These are phyloP conservation scores for Pseudogymnoascus sp. DNA, from an alignment of 2,329 filamentous ascomycete genomes.

Conservation along the genomic window DNA sequence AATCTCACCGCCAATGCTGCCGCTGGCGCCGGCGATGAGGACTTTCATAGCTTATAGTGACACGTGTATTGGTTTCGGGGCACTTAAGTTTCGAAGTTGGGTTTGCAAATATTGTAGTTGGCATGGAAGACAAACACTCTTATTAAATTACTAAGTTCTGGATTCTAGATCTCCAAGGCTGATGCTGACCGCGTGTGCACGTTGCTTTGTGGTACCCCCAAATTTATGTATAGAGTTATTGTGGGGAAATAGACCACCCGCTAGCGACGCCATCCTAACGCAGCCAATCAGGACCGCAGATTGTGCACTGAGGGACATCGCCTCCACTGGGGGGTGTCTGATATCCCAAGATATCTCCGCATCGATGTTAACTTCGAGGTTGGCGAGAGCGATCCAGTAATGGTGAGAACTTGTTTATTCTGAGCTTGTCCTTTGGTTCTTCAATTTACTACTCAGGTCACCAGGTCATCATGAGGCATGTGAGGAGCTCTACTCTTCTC, in stretches of 20 bases:
- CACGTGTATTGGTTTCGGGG: neutral
- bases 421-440: too few relatives aligned
- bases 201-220: neutral
- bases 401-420: too few relatives aligned
- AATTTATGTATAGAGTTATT: neutral
- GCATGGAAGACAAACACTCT: neutral
- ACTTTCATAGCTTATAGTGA: constrained; percentile 28
- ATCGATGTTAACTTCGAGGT: too few relatives aligned
- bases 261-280: neutral
- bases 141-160: neutral
- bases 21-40: constrained; percentile 31
- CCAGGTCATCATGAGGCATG: too few relatives aligned
- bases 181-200: neutral
- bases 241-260: neutral
- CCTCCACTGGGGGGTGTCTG: too few relatives aligned
- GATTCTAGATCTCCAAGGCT: neutral
- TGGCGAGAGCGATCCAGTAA: too few relatives aligned
- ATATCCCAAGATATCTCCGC: too few relatives aligned
- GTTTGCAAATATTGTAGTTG: neutral
- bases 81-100: neutral
- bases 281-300: too few relatives aligned
- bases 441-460: too few relatives aligned
- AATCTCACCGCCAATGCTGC: constrained; percentile 30
- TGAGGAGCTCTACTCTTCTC: too few relatives aligned
- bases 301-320: too few relatives aligned